Evolutionary conservation across 441 rosid genomes (phyloP).

Genomic region (Brassica balearica): DNA sequence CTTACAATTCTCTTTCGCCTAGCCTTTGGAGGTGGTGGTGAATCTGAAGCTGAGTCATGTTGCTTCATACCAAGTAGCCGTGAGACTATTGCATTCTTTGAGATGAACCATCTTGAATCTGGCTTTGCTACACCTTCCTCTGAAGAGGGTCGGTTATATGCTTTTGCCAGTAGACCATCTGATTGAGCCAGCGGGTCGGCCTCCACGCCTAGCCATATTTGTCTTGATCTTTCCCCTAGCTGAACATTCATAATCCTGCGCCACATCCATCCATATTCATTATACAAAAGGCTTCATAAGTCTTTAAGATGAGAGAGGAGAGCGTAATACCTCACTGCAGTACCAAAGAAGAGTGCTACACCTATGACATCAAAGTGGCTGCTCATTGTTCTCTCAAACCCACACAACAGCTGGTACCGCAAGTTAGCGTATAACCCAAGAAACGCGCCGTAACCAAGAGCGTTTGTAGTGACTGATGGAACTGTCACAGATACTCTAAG

Average conservation of each 20-base stretch:
- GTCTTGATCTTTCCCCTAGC: conserved; percentile 75
- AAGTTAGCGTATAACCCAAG: conserved; percentile 90
- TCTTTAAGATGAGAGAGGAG: neutral
- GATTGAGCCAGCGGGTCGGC: conserved; percentile 86
- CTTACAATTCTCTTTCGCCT: conserved; percentile 84
- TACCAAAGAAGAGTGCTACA: conserved; percentile 80
- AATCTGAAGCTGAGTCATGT: conserved; percentile 57
- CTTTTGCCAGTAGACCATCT: conserved; percentile 64
- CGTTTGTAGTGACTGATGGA: conserved; percentile 71
- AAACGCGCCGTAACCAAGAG: conserved; percentile 94
- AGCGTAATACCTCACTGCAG: conserved; percentile 70
- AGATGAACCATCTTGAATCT: conserved; percentile 83
- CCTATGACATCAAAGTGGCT: conserved; percentile 97
- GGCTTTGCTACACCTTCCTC: conserved; percentile 47
- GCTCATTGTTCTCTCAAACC: conserved; percentile 73
- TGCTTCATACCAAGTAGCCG: conserved; percentile 84
- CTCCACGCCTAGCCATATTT: conserved; percentile 90
- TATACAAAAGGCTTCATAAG: conserved; percentile 3
- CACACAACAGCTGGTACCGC: conserved; percentile 86
- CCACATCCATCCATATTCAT: conserved; percentile 24
- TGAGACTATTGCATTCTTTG: conserved; percentile 79
- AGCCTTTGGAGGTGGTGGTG: conserved; percentile 63
- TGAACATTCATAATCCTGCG: conserved; percentile 80
- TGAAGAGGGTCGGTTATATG: conserved; percentile 67
- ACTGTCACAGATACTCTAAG: conserved; percentile 83